Evolutionary conservation across 1,284 basidiomycete genomes (phyloP), one percentile per base, ranked within the genome.

Genomic region (Ceratobasidium sp.): DNA sequence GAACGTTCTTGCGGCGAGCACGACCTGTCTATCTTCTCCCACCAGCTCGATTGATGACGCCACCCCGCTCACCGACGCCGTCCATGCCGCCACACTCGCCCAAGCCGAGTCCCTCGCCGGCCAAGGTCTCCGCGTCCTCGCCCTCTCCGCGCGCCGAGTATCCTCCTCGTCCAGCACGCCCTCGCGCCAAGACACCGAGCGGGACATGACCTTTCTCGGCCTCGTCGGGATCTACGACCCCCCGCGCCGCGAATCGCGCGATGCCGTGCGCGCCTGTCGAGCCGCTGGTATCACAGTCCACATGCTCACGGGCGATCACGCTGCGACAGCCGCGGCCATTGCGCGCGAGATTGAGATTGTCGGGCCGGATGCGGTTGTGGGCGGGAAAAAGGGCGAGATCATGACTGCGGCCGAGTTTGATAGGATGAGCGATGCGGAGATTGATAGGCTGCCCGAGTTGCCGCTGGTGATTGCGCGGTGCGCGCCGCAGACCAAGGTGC

Each of bases 241-340:
- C 17, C 91, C 91, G 22, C 87, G 91, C 52, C 88, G 88, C 17
- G 90, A 92, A 81, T 68, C 66, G 59, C 69, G 68, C 51, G 87
- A 85, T 52, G 97, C 97, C 17, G 92, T 99, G 54, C 93, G 92
- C 59, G 95, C 95, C 82, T 78, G 77, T 40, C 76, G 73, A 7
- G 69, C 68, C 17, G 77, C 77, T 46, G 77, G 77, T 7, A 78
- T 78, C 49, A 78, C 77, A 1, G 77, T 78, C 8, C 77, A 78
- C 56, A 78, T 78, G 77, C 78, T 77, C 37, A 78, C 76, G 3
- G 85, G 85, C 77, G 85, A 86, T 77, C 84, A 86, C 79, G 85
- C 85, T 19, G 84, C 85, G 34, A 87, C 86, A 17, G 86, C 86
- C 32, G 84, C 84, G 22, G 85, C 86, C 44, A 87, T 87, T 65